Evolutionary conservation across 257 asterid genomes (phyloP), one percentile per base, ranked within the genome.

Genomic region (Eustoma russellianum): DNA sequence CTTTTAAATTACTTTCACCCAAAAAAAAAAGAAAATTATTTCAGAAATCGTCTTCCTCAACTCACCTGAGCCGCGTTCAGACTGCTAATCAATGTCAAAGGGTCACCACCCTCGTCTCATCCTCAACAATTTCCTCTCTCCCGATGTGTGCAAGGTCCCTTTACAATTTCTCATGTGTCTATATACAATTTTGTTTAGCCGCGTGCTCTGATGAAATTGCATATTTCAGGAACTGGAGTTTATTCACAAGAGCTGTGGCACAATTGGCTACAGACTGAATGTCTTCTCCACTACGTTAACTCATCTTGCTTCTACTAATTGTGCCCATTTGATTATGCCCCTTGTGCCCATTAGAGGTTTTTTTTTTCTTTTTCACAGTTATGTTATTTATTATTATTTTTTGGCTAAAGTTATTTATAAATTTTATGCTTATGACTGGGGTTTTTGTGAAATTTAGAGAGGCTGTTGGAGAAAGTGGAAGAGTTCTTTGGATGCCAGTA

Each of bases 201-300:
- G 0, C n/a, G 17, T 7, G 6, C 9, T 44, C n/a, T 44, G 0
- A 33, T 5, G 7, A 14, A 13, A 9, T 18, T 43, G 40, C 38
- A 46, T 41, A 24, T 53, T 7, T 65, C 55, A 87, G 95, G 96
- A 90, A 66, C 70, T 90, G 70, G 86, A 78, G 68, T 86, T 90
- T 69, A 83, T 90, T 69, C 96, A 90, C 66, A 90, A 74, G 64
- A 86, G 98, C 74, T 76, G 94, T 66, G 70, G 92, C 76, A 80
- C 95, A 8, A 79, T 86, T 47, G 98, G 96, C 48, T 91, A 91
- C 73, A 83, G 96, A 38, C 86, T 91, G 33, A 82, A 78, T 71
- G 96, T 91, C 48, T 87, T 91, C 61, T 91, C 98, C 45, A 91
- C 98, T 62, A 86, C 98, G 35, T 83, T 91, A 66, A 64, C 79